A percentile compares a stretch with the other conserved stretches of the same genome.
These are phyloP conservation scores for Sequoiadendron giganteum DNA, from an alignment of 75 land plant species.

Conservation along the genomic window DNA sequence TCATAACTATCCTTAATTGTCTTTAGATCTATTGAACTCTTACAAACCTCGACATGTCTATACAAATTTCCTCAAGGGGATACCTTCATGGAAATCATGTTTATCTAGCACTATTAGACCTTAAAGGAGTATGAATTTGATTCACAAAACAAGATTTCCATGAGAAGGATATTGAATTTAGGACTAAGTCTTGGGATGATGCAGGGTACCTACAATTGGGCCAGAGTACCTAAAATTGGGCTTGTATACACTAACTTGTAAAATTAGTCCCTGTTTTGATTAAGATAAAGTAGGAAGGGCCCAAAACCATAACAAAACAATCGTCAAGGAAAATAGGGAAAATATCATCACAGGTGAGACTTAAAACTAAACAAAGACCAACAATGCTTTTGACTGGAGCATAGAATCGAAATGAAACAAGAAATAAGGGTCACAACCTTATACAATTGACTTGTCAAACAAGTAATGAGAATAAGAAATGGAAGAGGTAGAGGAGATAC, in stretches of 20 bases:
- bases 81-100: slow-evolving; percentile 52
- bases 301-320: too few species aligned
- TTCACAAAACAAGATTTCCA: slow-evolving; percentile 49
- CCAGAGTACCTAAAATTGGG: slow-evolving; percentile 29
- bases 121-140: slow-evolving; percentile 42
- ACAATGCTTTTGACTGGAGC: too few species aligned
- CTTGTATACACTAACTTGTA: slow-evolving; percentile 55
- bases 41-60: slow-evolving; percentile 54
- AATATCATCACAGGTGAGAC: too few species aligned
- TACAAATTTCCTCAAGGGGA: slow-evolving; percentile 58
- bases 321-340: too few species aligned
- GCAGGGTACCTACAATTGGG: slow-evolving; percentile 35
- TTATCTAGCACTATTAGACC: slow-evolving; percentile 59
- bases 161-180: slow-evolving; percentile 40
- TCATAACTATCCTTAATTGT: slow-evolving; percentile 36
- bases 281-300: slow-evolving; percentile 2
- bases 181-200: slow-evolving; percentile 64
- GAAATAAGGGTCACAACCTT: too few species aligned
- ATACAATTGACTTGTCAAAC: too few species aligned
- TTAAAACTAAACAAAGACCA: too few species aligned
- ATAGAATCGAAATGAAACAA: too few species aligned
- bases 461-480: too few species aligned
- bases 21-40: slow-evolving; percentile 58
- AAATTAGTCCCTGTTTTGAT: slow-evolving; percentile 46
- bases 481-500: too few species aligned